These are phyloP conservation scores for Triticum timopheevii DNA, from an alignment of 176 grass and related monocot species.

Conservation along the genomic window DNA sequence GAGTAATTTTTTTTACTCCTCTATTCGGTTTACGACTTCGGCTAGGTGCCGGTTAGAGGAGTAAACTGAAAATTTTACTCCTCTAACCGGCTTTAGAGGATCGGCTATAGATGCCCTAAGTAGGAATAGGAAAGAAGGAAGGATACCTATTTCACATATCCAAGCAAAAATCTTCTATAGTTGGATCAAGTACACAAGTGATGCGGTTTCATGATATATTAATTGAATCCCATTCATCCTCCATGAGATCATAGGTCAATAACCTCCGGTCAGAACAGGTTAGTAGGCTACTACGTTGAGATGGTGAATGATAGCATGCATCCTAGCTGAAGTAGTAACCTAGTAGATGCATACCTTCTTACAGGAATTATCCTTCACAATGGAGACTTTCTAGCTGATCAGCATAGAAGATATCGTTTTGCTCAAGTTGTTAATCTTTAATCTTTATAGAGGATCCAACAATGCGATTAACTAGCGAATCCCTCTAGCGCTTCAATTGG, in stretches of 20 bases:
- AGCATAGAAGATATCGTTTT: not conserved
- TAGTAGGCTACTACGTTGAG: not conserved
- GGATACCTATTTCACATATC: no score
- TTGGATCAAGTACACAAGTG: not conserved
- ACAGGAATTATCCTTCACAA: not conserved
- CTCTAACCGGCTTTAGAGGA: no score
- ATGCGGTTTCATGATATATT: not conserved
- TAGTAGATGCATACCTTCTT: not conserved
- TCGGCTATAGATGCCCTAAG: no score
- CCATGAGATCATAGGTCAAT: not conserved
- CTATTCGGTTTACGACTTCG: no score
- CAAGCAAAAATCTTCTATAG: no score
- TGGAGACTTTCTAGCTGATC: not conserved
- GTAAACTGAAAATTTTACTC: no score
- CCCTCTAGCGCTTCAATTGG: constrained; percentile 68
- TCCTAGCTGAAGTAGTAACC: not conserved
- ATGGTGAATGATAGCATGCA: not conserved
- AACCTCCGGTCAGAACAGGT: not conserved
- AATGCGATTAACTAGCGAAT: constrained; percentile 66
- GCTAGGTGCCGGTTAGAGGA: no score
- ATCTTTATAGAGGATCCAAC: constrained; percentile 72
- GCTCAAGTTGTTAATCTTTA: not conserved
- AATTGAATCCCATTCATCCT: not conserved
- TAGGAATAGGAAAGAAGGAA: no score
- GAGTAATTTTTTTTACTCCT: no score